Evolutionary conservation across 1,284 basidiomycete genomes (phyloP).

Genomic region (Ustilago cynodontis): DNA sequence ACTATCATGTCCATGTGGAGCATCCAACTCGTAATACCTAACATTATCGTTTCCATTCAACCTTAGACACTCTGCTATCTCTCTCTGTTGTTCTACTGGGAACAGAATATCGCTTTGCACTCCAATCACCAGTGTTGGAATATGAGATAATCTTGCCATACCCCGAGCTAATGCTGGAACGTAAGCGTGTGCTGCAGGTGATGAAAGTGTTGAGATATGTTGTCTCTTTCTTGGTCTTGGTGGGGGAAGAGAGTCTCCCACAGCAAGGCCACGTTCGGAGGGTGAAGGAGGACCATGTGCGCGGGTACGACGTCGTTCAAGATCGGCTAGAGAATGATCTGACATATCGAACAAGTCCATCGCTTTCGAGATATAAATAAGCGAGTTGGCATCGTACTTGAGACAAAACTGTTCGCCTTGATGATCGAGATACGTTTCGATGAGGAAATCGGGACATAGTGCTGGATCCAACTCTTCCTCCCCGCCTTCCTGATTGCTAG

Average conservation of each 20-base stretch:
- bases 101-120: conserved; percentile 98
- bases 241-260: conserved; percentile 21
- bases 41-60: conserved; percentile 83
- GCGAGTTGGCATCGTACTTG: conserved; percentile 98
- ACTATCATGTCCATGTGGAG: conserved; percentile 94
- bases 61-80: conserved; percentile 90
- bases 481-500: conserved; percentile 1
- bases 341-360: conserved; percentile 99
- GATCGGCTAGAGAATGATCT: conserved; percentile 78
- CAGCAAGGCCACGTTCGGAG: conserved; percentile 12
- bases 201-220: conserved; percentile 74
- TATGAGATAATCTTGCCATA: conserved; percentile 80
- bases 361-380: conserved; percentile 94
- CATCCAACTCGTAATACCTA: conserved; percentile 95
- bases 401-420: conserved; percentile 89
- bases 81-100: conserved; percentile 95
- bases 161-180: conserved; percentile 86
- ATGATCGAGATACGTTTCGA: conserved; percentile 98
- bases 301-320: conserved; percentile 70
- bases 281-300: conserved; percentile 41
- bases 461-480: conserved; percentile 70
- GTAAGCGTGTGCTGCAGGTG: conserved; percentile 75
- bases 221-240: conserved; percentile 70
- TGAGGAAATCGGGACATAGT: conserved; percentile 95
- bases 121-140: conserved; percentile 88